Evolutionary conservation across 2,329 filamentous ascomycete species (phyloP), one percentile per base, ranked within the genome.

Genomic region (Fusarium caatingaense): DNA sequence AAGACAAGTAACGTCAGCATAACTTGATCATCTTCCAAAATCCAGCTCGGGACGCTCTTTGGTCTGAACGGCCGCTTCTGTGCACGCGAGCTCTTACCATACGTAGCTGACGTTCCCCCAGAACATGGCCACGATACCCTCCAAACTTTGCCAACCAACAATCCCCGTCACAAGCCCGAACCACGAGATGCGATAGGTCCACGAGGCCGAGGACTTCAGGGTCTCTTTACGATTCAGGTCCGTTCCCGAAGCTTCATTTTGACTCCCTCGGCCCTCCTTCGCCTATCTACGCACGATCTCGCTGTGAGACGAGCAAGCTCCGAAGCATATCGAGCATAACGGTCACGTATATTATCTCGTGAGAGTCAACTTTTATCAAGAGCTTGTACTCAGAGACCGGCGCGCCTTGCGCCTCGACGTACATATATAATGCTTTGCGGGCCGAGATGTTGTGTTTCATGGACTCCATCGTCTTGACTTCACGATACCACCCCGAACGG

Each of bases 341-440:
- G 15, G 25, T 1, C 41, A 44, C 6, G 2, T 21, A 5, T 61
- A 46, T 10, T 25, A 53, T 8, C 21, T 62, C 2, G 30, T 62
- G 2, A 25, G 56, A 0, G 21, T 46, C 18, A 54, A 46, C 10
- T 23, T 56, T 46, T 30, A 23, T 4, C 30, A 42, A 0, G 37
- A 61, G 13, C 25, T 62, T 2, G 20, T 61, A 0, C 3, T 61
- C 7, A 42, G 59, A 28, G 59, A 62, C 1, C 59, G 61, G 8
- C 11, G 30, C 11, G 30, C 56, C 1, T 40, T 62, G 5, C 56
- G 61, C 8, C 2, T 61, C 3, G 56, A 62, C 18, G 16, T 62
- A 3, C 59, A 40, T 2, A 61, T 61, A 4, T 30, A 61, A 5
- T 54, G 56, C 10, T 46, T 62, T 13, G 8, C 59, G 8, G 46